phyloP scores from a whole-genome alignment of 495 filamentous ascomycete genomes.

The Cairneyella variabilis region DNA sequence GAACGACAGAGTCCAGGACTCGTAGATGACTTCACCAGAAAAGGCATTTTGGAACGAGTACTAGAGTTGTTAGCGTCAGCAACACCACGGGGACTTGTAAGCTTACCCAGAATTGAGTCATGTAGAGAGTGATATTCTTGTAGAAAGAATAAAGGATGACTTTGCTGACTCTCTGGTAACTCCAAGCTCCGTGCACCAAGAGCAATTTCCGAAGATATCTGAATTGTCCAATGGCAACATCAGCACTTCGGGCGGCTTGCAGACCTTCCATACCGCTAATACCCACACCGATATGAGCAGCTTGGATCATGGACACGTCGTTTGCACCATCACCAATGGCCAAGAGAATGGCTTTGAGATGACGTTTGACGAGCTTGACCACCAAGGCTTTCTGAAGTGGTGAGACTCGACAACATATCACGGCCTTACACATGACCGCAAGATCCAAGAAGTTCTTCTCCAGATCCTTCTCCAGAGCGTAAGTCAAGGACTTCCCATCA shows the following conservation, averaged over 20 bases:
- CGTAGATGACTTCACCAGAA: conserved; percentile 96
- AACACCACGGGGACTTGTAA: conserved; percentile 40
- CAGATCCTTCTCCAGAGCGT: conserved; percentile 87
- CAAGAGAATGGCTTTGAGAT: conserved; percentile 85
- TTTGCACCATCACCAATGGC: conserved; percentile 98
- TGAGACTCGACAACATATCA: conserved; percentile 98
- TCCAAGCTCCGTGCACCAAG: conserved; percentile 96
- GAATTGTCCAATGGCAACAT: conserved; percentile 96
- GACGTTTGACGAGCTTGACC: conserved; percentile 97
- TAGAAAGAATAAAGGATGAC: conserved; percentile 98
- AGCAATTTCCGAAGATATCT: conserved; percentile 92
- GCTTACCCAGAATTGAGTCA: conserved; percentile 94
- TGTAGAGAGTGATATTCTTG: conserved; percentile 97
- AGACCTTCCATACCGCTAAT: conserved; percentile 98
- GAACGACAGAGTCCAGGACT: conserved; percentile 98
- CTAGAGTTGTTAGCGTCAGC: conserved; percentile 36
- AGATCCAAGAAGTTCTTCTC: conserved; percentile 93
- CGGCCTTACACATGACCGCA: conserved; percentile 94
- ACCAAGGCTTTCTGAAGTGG: conserved; percentile 98
- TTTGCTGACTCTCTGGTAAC: conserved; percentile 93
- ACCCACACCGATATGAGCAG: conserved; percentile 96
- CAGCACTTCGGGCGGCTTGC: conserved; percentile 94
- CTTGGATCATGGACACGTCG: conserved; percentile 99
- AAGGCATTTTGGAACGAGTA: conserved; percentile 98
- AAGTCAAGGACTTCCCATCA: conserved; percentile 93